Conservation (phyloP, 176 grass and related monocot genomes). For the Microstegium vimineum region DNA sequence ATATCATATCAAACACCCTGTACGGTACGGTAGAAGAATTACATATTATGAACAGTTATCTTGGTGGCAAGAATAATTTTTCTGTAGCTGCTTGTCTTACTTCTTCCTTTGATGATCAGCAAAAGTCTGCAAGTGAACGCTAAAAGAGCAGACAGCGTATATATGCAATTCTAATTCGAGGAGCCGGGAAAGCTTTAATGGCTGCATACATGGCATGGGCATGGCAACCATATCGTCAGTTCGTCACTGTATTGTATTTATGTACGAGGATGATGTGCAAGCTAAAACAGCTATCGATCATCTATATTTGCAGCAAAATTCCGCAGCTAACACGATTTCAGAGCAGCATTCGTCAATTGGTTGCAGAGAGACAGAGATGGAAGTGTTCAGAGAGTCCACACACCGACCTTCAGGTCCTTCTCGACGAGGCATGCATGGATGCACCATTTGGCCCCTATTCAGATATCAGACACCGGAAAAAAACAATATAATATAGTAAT, state of each 20-base stretch:
- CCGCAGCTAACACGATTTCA: background rate
- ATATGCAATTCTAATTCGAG: background rate
- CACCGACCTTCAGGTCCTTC: background rate
- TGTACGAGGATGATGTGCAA: background rate
- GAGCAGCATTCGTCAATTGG: too few species aligned
- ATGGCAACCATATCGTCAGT: background rate
- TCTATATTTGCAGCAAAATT: background rate
- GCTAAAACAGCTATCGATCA: background rate
- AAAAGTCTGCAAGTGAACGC: background rate
- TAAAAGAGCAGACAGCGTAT: conserved; percentile 36
- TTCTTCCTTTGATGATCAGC: background rate
- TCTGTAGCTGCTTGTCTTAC: background rate
- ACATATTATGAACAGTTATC: background rate
- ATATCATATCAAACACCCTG: conserved; percentile 22
- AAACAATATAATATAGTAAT: background rate
- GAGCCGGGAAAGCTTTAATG: background rate
- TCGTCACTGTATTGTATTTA: background rate
- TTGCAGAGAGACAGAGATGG: background rate
- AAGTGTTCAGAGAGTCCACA: background rate
- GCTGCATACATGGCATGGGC: background rate
- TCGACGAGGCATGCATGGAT: background rate
- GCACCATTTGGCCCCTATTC: background rate
- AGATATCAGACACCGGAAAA: background rate
- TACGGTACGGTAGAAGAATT: background rate
- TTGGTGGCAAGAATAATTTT: background rate